phyloP scores from a whole-genome alignment of 2,329 filamentous ascomycete species.

The Monosporascus ibericus region DNA sequence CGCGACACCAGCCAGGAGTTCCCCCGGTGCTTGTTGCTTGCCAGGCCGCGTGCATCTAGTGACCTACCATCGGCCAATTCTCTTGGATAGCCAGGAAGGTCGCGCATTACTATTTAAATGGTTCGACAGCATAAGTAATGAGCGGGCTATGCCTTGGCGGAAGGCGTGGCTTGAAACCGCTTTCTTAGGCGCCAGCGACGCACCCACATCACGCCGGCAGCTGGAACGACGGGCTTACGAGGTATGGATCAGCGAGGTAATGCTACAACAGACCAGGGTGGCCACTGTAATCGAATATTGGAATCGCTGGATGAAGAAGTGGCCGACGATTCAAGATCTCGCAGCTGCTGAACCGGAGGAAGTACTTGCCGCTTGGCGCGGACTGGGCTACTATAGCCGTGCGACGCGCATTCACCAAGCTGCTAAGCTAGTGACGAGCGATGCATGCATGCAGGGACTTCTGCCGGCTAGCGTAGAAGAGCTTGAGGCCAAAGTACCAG shows the following conservation, averaged over 20 bases:
- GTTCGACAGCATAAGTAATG: constrained; percentile 42
- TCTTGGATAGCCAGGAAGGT: constrained; percentile 33
- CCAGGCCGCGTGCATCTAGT: constrained; percentile 29
- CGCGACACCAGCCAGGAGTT: neutral
- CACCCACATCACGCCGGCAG: constrained; percentile 19
- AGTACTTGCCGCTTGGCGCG: constrained; percentile 53
- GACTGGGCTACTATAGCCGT: constrained; percentile 60
- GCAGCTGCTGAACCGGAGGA: constrained; percentile 48
- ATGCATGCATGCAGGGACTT: constrained; percentile 36
- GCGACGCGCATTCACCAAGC: constrained; percentile 54
- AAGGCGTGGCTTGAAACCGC: constrained; percentile 48
- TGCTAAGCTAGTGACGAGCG: constrained; percentile 42
- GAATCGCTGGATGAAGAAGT: constrained; percentile 54
- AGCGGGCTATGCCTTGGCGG: constrained; percentile 54
- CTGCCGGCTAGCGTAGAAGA: constrained; percentile 41
- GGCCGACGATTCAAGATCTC: constrained; percentile 53
- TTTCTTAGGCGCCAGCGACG: neutral
- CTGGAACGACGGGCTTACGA: constrained; percentile 55
- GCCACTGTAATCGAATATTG: constrained; percentile 57
- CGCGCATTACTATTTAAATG: constrained; percentile 39
- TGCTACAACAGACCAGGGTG: constrained; percentile 62
- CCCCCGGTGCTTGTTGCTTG: constrained; percentile 10
- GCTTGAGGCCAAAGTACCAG: constrained; percentile 47
- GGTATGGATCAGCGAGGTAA: constrained; percentile 62
- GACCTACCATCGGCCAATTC: constrained; percentile 44